A percentile compares a stretch with the other conserved stretches of the same genome.
These are phyloP conservation scores for Silene conica DNA, from an alignment of 148 eudicot genomes.

Conservation along the genomic window DNA sequence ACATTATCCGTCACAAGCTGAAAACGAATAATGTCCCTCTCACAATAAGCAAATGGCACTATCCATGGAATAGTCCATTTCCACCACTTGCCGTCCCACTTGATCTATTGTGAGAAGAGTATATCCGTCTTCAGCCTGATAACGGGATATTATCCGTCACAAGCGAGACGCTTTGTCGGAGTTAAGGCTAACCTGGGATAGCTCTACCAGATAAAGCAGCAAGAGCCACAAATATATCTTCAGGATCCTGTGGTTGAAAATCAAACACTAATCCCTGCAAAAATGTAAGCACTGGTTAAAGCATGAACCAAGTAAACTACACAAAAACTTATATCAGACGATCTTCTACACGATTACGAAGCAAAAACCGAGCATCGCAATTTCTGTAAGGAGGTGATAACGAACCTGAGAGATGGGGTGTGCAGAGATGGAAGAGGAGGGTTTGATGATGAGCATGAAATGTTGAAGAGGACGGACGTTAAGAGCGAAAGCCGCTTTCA, in stretches of 20 bases:
- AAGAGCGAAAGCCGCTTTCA: slow-evolving; percentile 71
- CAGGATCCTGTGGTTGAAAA: slow-evolving; percentile 97
- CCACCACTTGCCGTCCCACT: too few species aligned
- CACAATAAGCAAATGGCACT: too few species aligned
- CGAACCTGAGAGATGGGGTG: slow-evolving; percentile 27
- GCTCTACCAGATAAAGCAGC: slow-evolving; percentile 68
- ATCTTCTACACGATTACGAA: neutral
- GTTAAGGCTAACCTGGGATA: slow-evolving; percentile 57
- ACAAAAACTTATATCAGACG: neutral
- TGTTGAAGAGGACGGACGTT: slow-evolving; percentile 73
- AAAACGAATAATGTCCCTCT: too few species aligned
- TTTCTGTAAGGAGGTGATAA: neutral
- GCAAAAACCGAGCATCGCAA: neutral
- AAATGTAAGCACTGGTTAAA: neutral
- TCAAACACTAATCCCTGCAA: slow-evolving; percentile 63
- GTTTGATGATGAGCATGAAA: slow-evolving; percentile 74
- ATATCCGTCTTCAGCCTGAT: too few species aligned
- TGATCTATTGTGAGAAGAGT: too few species aligned
- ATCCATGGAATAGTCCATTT: too few species aligned
- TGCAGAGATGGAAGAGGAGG: slow-evolving; percentile 32
- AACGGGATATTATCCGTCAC: too few species aligned
- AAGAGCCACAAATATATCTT: slow-evolving; percentile 62
- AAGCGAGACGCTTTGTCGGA: too few species aligned
- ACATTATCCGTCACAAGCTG: too few species aligned
- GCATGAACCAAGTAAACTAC: too few species aligned